phyloP scores from a whole-genome alignment of 768 basidiomycete species.

The Lactarius pseudohatsudake region DNA sequence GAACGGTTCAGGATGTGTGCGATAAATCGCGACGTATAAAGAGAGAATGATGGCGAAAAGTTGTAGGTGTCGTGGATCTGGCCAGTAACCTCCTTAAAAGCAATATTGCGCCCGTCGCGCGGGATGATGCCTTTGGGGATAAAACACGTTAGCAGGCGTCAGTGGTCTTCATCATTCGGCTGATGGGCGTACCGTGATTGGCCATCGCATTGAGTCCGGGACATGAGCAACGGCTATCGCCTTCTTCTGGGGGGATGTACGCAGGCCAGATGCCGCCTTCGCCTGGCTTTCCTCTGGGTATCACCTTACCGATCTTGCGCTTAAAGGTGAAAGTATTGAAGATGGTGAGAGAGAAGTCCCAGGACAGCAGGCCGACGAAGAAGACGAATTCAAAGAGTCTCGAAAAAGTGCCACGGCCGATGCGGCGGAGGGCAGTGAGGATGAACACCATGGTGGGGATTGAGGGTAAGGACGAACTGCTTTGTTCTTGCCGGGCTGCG shows the following conservation, averaged over 20 bases:
- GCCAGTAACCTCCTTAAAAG: constrained; percentile 48
- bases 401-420: constrained; percentile 14
- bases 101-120: constrained; percentile 68
- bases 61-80: constrained; percentile 61
- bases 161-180: background rate
- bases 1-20: constrained; percentile 57
- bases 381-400: constrained; percentile 12
- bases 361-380: constrained; percentile 39
- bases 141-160: background rate
- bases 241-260: constrained; percentile 53
- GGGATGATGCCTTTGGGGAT: constrained; percentile 43
- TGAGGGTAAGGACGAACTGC: background rate
- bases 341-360: constrained; percentile 54
- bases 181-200: constrained; percentile 64
- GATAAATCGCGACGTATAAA: constrained; percentile 60
- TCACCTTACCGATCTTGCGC: constrained; percentile 53
- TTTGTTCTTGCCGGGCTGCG: background rate
- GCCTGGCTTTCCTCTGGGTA: constrained; percentile 54
- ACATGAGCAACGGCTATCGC: constrained; percentile 71
- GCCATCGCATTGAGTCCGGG: constrained; percentile 80
- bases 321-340: constrained; percentile 53
- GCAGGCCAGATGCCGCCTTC: constrained; percentile 68
- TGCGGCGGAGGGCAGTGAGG: constrained; percentile 25
- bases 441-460: constrained; percentile 10
- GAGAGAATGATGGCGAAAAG: constrained; percentile 65